phyloP scores from a whole-genome alignment of 495 filamentous ascomycete genomes.

The Daldinia bambusicola region DNA sequence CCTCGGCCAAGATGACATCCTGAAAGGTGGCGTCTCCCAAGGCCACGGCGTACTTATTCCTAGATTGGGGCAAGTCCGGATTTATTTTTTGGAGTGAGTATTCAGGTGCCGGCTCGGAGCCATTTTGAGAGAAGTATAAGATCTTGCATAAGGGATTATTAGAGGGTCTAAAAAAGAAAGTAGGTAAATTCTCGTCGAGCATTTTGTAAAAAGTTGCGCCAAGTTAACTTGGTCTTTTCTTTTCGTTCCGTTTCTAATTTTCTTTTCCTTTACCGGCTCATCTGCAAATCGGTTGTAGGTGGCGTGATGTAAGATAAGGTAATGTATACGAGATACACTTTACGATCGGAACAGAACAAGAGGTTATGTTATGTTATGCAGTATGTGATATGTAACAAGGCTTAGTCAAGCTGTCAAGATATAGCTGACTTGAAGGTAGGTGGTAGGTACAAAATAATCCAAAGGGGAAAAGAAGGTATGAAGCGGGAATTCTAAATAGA shows the following conservation, averaged over 20 bases:
- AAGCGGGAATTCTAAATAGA: slow-evolving; percentile 18
- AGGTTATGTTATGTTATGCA: not conserved
- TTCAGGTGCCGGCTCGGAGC: slow-evolving; percentile 78
- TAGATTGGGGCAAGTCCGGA: slow-evolving; percentile 71
- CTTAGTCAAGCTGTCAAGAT: slow-evolving; percentile 4
- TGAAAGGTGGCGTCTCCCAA: slow-evolving; percentile 85
- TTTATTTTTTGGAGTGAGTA: slow-evolving; percentile 82
- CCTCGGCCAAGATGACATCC: slow-evolving; percentile 86
- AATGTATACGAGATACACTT: too few species aligned
- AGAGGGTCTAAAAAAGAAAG: slow-evolving; percentile 54
- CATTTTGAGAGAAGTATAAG: slow-evolving; percentile 80
- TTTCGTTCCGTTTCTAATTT: too few species aligned
- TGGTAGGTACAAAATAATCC: slow-evolving; percentile 9
- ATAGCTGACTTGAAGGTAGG: not conserved
- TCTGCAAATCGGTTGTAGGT: not conserved
- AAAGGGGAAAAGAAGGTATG: slow-evolving; percentile 8
- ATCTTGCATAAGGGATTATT: slow-evolving; percentile 62
- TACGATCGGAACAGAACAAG: too few species aligned
- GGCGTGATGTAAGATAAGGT: not conserved
- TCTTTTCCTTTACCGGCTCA: not conserved
- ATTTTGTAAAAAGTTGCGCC: slow-evolving; percentile 58
- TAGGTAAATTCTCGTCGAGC: slow-evolving; percentile 96
- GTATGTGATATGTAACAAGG: not conserved
- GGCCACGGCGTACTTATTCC: slow-evolving; percentile 86
- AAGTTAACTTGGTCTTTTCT: not conserved